These are phyloP conservation scores for Dimargaris cristalligena DNA, from an alignment of 192 early-diverging fungal species.

Conservation along the genomic window DNA sequence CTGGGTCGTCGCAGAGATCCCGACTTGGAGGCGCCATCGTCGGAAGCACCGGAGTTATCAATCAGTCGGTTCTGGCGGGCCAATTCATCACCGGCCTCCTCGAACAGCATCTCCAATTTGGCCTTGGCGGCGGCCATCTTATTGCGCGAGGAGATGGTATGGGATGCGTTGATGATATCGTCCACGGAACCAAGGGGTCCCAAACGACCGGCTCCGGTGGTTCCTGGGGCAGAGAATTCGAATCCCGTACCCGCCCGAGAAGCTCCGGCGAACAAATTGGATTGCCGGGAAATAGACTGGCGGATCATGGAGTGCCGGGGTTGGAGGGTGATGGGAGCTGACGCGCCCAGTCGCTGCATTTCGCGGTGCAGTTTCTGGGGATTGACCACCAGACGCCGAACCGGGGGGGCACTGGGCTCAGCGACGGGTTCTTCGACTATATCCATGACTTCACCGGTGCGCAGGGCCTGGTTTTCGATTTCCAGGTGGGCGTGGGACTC, in stretches of 20 bases:
- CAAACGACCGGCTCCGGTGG: neutral
- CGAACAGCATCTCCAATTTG: conserved; percentile 7
- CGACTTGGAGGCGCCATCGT: too few species aligned
- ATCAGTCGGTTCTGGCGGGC: neutral
- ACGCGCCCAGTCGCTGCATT: neutral
- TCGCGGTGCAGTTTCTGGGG: neutral
- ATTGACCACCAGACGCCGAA: neutral
- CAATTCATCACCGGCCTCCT: neutral
- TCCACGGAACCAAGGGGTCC: neutral
- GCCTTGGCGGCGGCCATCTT: conserved; percentile 3
- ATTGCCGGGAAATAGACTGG: neutral
- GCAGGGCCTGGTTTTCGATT: conserved; percentile 29
- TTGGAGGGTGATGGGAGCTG: too few species aligned
- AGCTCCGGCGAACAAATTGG: neutral
- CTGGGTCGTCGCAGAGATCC: too few species aligned
- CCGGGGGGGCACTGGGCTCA: neutral
- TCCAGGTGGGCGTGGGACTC: conserved; percentile 24
- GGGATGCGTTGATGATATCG: neutral
- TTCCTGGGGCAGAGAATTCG: too few species aligned
- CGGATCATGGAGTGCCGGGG: neutral
- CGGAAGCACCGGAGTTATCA: too few species aligned
- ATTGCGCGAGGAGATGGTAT: neutral
- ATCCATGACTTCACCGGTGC: conserved; percentile 24
- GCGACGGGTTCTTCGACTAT: conserved; percentile 16
- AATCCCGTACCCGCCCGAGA: neutral